Conservation (phyloP, 2,329 filamentous ascomycete species). For the Nothomitra cinnamomea region DNA sequence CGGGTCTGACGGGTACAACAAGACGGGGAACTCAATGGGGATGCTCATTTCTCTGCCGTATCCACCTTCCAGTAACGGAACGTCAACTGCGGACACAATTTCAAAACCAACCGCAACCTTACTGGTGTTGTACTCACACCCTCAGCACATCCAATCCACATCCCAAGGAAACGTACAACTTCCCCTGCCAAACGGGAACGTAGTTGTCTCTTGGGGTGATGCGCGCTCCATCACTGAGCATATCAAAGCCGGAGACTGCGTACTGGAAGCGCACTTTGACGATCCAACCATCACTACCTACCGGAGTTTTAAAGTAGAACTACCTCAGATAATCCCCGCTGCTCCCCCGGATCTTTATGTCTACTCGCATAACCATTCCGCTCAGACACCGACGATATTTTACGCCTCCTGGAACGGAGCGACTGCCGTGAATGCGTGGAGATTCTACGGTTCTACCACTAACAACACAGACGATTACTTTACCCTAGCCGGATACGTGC, state of each 20-base stretch:
- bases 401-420: slow-evolving; percentile 40
- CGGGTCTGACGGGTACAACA: too few species aligned
- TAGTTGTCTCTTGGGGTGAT: slow-evolving; percentile 26
- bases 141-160: slow-evolving; percentile 33
- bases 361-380: slow-evolving; percentile 7
- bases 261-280: too few species aligned
- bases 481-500: slow-evolving; percentile 22
- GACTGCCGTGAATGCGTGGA: slow-evolving; percentile 30
- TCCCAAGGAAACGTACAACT: slow-evolving; percentile 28
- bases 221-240: slow-evolving; percentile 22
- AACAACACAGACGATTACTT: slow-evolving; percentile 20
- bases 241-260: slow-evolving; percentile 13
- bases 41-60: too few species aligned
- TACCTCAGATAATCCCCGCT: too few species aligned
- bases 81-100: too few species aligned
- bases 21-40: too few species aligned
- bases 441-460: slow-evolving; percentile 28
- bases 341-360: too few species aligned
- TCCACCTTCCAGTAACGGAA: too few species aligned
- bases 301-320: too few species aligned
- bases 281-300: too few species aligned
- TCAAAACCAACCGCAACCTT: too few species aligned
- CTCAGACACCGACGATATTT: slow-evolving; percentile 20
- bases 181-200: slow-evolving; percentile 30
- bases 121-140: slow-evolving; percentile 26